A percentile compares a stretch with the other conserved stretches of the same genome.
phyloP scores from a whole-genome alignment of 2,329 filamentous ascomycete species.

The Pseudophaeomoniella oleicola region DNA sequence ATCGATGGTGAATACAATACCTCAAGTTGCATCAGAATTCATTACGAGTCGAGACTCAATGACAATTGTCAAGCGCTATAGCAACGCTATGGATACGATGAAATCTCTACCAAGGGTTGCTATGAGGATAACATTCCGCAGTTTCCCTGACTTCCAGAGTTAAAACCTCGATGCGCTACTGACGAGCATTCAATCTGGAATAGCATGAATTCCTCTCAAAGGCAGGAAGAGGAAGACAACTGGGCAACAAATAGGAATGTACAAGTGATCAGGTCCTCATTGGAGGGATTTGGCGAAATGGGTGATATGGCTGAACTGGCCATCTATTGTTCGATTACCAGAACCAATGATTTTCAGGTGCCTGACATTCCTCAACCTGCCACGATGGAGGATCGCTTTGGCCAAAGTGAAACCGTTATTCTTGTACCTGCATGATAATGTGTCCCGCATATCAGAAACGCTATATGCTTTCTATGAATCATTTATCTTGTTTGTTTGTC shows the following conservation, averaged over 20 bases:
- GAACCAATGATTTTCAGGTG: background rate
- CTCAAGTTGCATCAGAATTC: no score
- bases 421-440: background rate
- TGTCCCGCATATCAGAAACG: no score
- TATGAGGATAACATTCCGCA: background rate
- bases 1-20: no score
- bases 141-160: background rate
- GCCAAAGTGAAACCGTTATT: background rate
- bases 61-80: background rate
- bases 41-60: background rate
- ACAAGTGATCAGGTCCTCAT: background rate
- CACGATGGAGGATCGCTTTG: background rate
- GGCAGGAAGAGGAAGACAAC: no score
- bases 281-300: background rate
- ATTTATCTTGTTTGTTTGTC: background rate
- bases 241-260: no score
- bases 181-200: background rate
- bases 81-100: background rate
- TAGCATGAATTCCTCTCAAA: background rate
- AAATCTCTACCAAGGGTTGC: background rate
- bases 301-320: background rate
- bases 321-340: background rate
- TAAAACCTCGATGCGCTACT: background rate
- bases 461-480: no score
- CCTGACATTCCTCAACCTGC: background rate